Conservation (phyloP, 495 filamentous ascomycete species). For the Penicillium argentinense region DNA sequence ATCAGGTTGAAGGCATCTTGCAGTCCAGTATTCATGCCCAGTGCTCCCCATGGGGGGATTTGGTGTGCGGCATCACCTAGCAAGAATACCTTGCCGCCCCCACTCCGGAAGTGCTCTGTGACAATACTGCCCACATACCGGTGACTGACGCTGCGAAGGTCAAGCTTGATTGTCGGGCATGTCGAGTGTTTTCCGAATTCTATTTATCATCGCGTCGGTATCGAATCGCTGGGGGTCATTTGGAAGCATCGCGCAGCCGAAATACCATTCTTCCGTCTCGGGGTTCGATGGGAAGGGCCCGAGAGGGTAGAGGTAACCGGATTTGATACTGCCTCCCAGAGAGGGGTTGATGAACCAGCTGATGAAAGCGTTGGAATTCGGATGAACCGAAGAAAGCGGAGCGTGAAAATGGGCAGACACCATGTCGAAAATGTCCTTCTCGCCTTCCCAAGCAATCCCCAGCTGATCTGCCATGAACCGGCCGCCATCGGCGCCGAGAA, state of each 20-base stretch:
- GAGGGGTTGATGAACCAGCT: constrained; percentile 21
- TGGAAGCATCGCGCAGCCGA: constrained; percentile 19
- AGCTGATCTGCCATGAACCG: constrained; percentile 11
- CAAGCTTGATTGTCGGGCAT: constrained; percentile 17
- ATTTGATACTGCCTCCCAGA: constrained; percentile 17
- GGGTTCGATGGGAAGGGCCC: constrained; percentile 15
- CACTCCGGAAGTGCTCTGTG: constrained; percentile 9
- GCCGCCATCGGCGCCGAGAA: constrained; percentile 18
- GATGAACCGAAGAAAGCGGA: constrained; percentile 19
- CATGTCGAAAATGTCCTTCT: constrained; percentile 23
- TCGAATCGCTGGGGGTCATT: constrained; percentile 19
- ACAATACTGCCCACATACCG: constrained; percentile 15
- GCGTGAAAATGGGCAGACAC: constrained; percentile 21
- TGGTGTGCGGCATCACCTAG: constrained; percentile 55
- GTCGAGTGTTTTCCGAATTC: constrained; percentile 17
- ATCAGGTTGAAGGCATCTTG: constrained; percentile 50
- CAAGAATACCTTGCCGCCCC: constrained; percentile 41
- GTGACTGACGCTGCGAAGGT: constrained; percentile 16
- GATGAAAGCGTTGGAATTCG: constrained; percentile 24
- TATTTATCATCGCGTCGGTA: constrained; percentile 11
- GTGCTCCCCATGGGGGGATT: constrained; percentile 47
- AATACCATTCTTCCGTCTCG: constrained; percentile 25
- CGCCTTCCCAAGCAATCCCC: constrained; percentile 12
- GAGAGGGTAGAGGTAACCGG: constrained; percentile 20
- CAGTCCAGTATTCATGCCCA: constrained; percentile 53